A percentile compares a stretch with the other conserved stretches of the same genome.
phyloP scores from a whole-genome alignment of 768 basidiomycete genomes.

The Sporobolomyces pararoseus region DNA sequence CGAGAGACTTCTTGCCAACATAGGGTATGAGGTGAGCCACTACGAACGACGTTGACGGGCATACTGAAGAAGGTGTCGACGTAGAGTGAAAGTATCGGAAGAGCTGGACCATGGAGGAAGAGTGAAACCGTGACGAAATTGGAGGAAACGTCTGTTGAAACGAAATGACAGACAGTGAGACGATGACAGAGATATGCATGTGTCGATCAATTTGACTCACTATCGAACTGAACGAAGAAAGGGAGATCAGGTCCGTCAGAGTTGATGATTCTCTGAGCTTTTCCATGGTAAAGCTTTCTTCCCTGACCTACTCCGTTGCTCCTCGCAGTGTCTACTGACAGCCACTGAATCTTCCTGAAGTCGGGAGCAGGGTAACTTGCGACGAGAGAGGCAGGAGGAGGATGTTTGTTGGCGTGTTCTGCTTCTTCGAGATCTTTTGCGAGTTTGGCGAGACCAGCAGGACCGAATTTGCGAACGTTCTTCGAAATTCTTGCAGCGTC shows the following conservation, averaged over 20 bases:
- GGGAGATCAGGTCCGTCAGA: conserved; percentile 63
- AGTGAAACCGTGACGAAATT: conserved; percentile 81
- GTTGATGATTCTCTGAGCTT: conserved; percentile 62
- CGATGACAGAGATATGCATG: no score
- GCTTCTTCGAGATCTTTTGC: conserved; percentile 67
- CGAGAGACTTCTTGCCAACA: conserved; percentile 84
- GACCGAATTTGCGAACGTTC: conserved; percentile 67
- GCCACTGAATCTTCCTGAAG: conserved; percentile 83
- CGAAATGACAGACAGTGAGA: no score
- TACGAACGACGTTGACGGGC: conserved; percentile 67
- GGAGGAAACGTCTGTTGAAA: conserved; percentile 57
- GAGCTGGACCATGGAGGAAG: conserved; percentile 69
- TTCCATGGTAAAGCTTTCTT: conserved; percentile 35
- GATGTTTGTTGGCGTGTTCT: conserved; percentile 69
- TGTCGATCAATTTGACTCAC: no score
- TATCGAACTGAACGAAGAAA: conserved; percentile 89
- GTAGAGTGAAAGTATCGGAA: conserved; percentile 71
- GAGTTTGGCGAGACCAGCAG: conserved; percentile 69
- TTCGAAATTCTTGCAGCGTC: conserved; percentile 70
- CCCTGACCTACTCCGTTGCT: conserved; percentile 56
- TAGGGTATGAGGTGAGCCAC: no score
- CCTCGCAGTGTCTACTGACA: conserved; percentile 65
- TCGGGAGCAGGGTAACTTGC: conserved; percentile 80
- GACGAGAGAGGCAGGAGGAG: conserved; percentile 76
- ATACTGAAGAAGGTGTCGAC: conserved; percentile 79